Evolutionary conservation across 2,329 filamentous ascomycete species (phyloP).

Genomic region (Chaetothyriales sp.): DNA sequence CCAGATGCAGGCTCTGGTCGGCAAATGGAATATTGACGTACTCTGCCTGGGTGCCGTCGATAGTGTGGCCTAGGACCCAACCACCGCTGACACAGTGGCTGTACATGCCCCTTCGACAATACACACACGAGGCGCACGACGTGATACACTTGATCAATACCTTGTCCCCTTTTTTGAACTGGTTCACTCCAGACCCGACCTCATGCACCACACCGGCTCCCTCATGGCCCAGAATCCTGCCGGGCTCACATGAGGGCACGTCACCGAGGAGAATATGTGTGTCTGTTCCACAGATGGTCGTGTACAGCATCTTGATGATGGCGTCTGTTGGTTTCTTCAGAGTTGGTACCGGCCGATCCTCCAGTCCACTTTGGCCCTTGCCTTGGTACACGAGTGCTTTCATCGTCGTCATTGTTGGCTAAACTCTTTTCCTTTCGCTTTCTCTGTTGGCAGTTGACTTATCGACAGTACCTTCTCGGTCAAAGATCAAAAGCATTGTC

Average conservation of each 20-base stretch:
- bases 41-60: conserved; percentile 43
- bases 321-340: conserved; percentile 33
- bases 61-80: conserved; percentile 39
- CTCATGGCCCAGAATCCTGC: conserved; percentile 39
- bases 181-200: background rate
- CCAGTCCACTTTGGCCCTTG: conserved; percentile 23
- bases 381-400: conserved; percentile 34
- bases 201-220: conserved; percentile 17
- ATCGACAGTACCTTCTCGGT: too few species aligned
- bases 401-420: conserved; percentile 21
- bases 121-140: conserved; percentile 37
- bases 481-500: background rate
- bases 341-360: conserved; percentile 29
- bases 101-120: conserved; percentile 37
- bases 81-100: conserved; percentile 40
- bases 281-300: conserved; percentile 41
- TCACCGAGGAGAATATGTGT: conserved; percentile 42
- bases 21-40: conserved; percentile 40
- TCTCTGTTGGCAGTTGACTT: background rate
- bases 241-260: conserved; percentile 33
- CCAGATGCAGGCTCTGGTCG: conserved; percentile 32
- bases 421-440: background rate
- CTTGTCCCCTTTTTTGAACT: conserved; percentile 34
- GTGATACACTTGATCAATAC: conserved; percentile 40
- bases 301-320: conserved; percentile 34